A percentile compares a stretch with the other conserved stretches of the same genome.
Evolutionary conservation across 2,329 filamentous ascomycete genomes (phyloP).

Genomic region (Pestalotiopsis fici): DNA sequence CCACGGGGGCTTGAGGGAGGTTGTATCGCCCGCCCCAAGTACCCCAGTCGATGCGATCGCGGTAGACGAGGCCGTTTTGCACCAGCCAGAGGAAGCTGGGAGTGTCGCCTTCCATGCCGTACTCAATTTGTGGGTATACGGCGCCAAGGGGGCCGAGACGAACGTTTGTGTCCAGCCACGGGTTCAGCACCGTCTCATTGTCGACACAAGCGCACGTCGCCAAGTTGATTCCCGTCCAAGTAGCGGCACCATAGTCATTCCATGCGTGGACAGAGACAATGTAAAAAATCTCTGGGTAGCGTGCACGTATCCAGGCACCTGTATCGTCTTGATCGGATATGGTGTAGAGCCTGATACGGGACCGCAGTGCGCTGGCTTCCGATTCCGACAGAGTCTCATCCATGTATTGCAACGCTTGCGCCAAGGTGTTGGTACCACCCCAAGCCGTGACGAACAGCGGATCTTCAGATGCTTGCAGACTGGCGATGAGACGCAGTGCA

Average conservation of each 20-base stretch:
- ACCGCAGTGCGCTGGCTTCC: slow-evolving; percentile 20
- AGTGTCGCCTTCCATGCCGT: slow-evolving; percentile 47
- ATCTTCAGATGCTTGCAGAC: slow-evolving; percentile 30
- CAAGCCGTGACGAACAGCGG: slow-evolving; percentile 50
- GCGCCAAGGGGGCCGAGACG: slow-evolving; percentile 38
- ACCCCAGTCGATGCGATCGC: slow-evolving; percentile 41
- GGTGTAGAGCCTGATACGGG: slow-evolving; percentile 40
- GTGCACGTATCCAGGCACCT: slow-evolving; percentile 47
- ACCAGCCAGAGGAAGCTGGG: slow-evolving; percentile 44
- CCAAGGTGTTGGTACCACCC: slow-evolving; percentile 51
- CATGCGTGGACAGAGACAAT: slow-evolving; percentile 49
- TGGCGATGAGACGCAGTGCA: slow-evolving; percentile 28
- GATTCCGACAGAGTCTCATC: slow-evolving; percentile 26
- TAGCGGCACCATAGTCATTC: slow-evolving; percentile 51
- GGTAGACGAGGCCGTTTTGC: slow-evolving; percentile 43
- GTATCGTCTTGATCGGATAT: slow-evolving; percentile 55
- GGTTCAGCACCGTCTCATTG: slow-evolving; percentile 33
- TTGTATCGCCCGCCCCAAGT: slow-evolving; percentile 45
- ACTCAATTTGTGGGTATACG: slow-evolving; percentile 40
- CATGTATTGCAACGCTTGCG: slow-evolving; percentile 43
- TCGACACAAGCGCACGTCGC: neutral
- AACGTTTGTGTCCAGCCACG: slow-evolving; percentile 49
- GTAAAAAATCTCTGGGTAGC: slow-evolving; percentile 49
- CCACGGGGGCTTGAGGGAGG: slow-evolving; percentile 21
- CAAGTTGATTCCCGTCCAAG: slow-evolving; percentile 56